Evolutionary conservation across 208 protist species (phyloP), one percentile per base, ranked within the genome.

Genomic region (Novymonas esmeraldas): DNA sequence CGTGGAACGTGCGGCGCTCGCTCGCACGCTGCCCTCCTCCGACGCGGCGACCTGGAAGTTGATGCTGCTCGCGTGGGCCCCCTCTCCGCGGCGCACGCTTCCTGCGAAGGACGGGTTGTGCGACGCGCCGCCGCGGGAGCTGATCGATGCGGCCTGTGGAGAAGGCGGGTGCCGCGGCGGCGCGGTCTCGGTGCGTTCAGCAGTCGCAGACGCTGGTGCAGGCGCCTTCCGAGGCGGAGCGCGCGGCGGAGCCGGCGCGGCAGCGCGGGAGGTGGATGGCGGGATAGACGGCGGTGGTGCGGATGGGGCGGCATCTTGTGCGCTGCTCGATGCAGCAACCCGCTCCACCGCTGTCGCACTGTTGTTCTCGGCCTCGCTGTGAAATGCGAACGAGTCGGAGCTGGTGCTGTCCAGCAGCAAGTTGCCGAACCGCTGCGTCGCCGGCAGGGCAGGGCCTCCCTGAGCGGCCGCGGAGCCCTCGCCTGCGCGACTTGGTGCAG

Each of bases 351-450:
- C 65, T 14, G 34, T 20, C 45, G 54, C 50, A 34, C 10, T 3
- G 29, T 24, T 10, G 13, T 38, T 50, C 22, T 45, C 33, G 7
- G 39, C 26, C 26, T 62, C 41, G 3, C 48, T 38, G 13, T 60
- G 42, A 41, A 73, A 69, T 5, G 59, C 61, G 34, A 51, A 14
- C 6, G 54, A 69, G 45, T 75, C 69, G 24, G 69, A 69, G 34
- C 41, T 49, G 6, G 51, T 46, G 46, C 51, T 49, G 63, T 71
- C 44, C 9, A 67, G 29, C 22, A 55, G 16, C 6, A 75, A 57
- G 26, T 73, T 62, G n/a, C 46, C 57, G 44, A 71, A 70, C 18
- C 61, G 45, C 34, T 61, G 9, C 11, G 39, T 20, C 2, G 10
- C 16, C 33, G 6, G 33, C 16, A 3, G 3, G 14, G 7, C 39